Percentiles rank a stretch among this genome's conserved stretches.
These are phyloP conservation scores for Pharus latifolius DNA, from an alignment of 176 grass and related monocot genomes.

Conservation along the genomic window DNA sequence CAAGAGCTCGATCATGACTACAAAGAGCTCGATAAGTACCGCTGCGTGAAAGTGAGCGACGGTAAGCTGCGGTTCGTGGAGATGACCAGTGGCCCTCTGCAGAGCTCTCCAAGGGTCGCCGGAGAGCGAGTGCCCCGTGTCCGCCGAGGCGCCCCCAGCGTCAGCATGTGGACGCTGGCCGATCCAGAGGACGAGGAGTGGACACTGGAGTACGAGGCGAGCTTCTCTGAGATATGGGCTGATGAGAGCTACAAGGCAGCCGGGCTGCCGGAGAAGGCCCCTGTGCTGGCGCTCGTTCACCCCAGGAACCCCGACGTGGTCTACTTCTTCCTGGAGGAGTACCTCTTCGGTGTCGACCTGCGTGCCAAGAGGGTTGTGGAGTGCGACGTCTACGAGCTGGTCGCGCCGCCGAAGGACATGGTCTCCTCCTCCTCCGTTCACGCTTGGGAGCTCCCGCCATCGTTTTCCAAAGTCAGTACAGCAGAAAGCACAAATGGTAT, in stretches of 20 bases:
- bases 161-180: not conserved
- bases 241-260: not conserved
- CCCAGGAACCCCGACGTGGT: not conserved
- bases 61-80: not conserved
- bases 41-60: not conserved
- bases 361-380: not conserved
- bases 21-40: not conserved
- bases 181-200: not conserved
- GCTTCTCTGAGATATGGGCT: not conserved
- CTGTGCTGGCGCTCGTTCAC: not conserved
- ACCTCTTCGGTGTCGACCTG: not conserved
- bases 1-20: not conserved
- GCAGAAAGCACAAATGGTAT: too few species aligned
- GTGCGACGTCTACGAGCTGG: not conserved
- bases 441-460: not conserved
- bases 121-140: too few species aligned
- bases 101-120: too few species aligned
- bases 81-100: too few species aligned
- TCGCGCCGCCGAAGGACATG: not conserved
- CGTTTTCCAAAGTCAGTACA: not conserved
- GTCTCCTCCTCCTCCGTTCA: not conserved
- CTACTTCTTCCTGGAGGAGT: not conserved
- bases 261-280: not conserved
- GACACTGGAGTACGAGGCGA: not conserved
- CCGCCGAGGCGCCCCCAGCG: not conserved